Percentiles rank a stretch among this genome's conserved stretches.
These are phyloP conservation scores for Salinomyces thailandicus DNA, from an alignment of 2,329 filamentous ascomycete species.

Conservation along the genomic window DNA sequence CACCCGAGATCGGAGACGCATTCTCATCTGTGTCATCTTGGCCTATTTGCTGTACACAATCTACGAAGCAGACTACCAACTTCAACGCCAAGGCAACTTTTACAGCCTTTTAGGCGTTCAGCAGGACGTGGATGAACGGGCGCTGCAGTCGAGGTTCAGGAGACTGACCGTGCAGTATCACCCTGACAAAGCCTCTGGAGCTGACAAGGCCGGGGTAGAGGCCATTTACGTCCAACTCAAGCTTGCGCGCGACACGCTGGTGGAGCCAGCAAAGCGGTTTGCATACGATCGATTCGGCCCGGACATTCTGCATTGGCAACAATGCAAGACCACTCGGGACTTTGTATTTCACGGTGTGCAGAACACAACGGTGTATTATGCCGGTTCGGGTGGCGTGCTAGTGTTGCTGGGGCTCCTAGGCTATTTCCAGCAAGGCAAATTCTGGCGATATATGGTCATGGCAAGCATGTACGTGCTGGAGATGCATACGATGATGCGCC, in stretches of 20 bases:
- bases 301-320: slow-evolving; percentile 54
- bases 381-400: slow-evolving; percentile 45
- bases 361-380: slow-evolving; percentile 51
- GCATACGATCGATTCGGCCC: slow-evolving; percentile 86
- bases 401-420: slow-evolving; percentile 54
- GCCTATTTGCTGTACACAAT: slow-evolving; percentile 84
- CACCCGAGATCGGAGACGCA: slow-evolving; percentile 64
- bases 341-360: slow-evolving; percentile 60
- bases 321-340: slow-evolving; percentile 59
- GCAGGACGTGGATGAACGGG: slow-evolving; percentile 57
- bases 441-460: slow-evolving; percentile 44
- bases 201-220: slow-evolving; percentile 32
- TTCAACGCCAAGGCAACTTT: slow-evolving; percentile 62
- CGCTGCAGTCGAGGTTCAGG: slow-evolving; percentile 76
- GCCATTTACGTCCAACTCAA: slow-evolving; percentile 72
- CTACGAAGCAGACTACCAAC: slow-evolving; percentile 78
- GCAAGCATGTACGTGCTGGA: slow-evolving; percentile 47
- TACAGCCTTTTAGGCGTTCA: slow-evolving; percentile 68
- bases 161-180: slow-evolving; percentile 60
- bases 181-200: slow-evolving; percentile 63
- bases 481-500: slow-evolving; percentile 45
- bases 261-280: slow-evolving; percentile 66
- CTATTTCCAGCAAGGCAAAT: slow-evolving; percentile 55
- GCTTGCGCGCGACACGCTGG: slow-evolving; percentile 68
- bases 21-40: slow-evolving; percentile 72